phyloP scores from a whole-genome alignment of 2,329 filamentous ascomycete genomes.

The Colletotrichum sublineola region DNA sequence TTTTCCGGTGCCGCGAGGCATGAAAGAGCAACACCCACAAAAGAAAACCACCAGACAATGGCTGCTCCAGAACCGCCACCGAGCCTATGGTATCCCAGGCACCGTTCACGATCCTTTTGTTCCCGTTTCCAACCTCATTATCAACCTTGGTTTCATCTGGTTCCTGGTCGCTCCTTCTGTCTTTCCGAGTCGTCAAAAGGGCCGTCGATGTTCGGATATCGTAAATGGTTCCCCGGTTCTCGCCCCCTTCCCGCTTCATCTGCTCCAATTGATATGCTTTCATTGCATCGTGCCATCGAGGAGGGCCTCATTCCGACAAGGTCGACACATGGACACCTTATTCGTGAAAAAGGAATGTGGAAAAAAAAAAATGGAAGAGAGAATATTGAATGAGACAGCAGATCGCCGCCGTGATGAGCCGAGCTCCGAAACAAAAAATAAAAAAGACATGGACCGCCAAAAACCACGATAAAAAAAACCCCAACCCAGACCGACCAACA shows the following conservation, averaged over 20 bases:
- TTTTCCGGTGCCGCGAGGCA: slow-evolving; percentile 10
- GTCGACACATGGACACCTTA: background rate
- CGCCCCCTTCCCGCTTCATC: background rate
- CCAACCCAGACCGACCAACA: background rate
- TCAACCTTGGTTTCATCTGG: slow-evolving; percentile 11
- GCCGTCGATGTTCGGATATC: slow-evolving; percentile 39
- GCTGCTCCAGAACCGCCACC: background rate
- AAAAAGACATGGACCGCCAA: background rate
- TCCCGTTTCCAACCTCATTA: slow-evolving; percentile 25
- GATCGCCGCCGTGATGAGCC: slow-evolving; percentile 4
- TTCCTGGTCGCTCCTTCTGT: background rate
- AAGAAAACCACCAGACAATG: background rate
- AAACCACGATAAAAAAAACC: background rate
- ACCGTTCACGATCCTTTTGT: background rate
- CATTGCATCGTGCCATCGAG: slow-evolving; percentile 37
- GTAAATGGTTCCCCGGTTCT: slow-evolving; percentile 25
- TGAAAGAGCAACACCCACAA: background rate
- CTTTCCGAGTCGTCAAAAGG: slow-evolving; percentile 31
- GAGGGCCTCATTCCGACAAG: background rate
- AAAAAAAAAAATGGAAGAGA: slow-evolving; percentile 10
- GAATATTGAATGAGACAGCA: slow-evolving; percentile 32
- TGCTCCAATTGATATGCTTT: slow-evolving; percentile 40
- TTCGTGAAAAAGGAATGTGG: slow-evolving; percentile 12
- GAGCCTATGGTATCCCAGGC: slow-evolving; percentile 31
- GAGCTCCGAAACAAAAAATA: slow-evolving; percentile 1